phyloP scores from a whole-genome alignment of 352 stramenopile species.

The Elongisporangium prolatum region DNA sequence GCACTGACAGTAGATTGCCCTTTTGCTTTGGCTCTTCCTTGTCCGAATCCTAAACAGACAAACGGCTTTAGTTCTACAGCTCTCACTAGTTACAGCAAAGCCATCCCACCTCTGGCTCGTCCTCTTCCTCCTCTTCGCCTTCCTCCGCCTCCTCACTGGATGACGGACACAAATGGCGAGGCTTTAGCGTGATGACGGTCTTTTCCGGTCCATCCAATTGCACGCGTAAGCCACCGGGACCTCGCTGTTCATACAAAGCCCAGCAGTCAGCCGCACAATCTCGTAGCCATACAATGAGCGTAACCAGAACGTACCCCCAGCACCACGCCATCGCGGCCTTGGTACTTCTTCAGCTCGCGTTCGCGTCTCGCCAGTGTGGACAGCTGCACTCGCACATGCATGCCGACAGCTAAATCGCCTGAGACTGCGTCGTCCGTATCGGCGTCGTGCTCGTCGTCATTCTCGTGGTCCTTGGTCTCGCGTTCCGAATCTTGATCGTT shows the following conservation, averaged over 20 bases:
- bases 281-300: not conserved
- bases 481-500: constrained; percentile 11
- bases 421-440: constrained; percentile 19
- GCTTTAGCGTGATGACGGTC: constrained; percentile 43
- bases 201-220: constrained; percentile 51
- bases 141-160: constrained; percentile 19
- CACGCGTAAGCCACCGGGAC: constrained; percentile 33
- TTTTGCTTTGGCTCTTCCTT: constrained; percentile 33
- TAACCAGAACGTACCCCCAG: constrained; percentile 34
- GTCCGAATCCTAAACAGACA: constrained; percentile 6
- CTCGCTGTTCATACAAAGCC: constrained; percentile 10
- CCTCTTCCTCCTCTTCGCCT: constrained; percentile 29
- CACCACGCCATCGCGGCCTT: constrained; percentile 63
- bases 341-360: constrained; percentile 61
- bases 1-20: constrained; percentile 60
- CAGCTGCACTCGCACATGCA: constrained; percentile 52
- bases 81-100: not conserved
- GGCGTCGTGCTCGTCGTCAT: constrained; percentile 47
- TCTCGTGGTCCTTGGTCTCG: constrained; percentile 13
- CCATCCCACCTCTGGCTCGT: constrained; percentile 11
- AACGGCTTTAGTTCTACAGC: not conserved
- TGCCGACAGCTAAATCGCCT: constrained; percentile 35
- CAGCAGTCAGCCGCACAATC: not conserved
- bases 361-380: constrained; percentile 37
- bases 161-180: constrained; percentile 39